Percentiles rank a stretch among this genome's conserved stretches.
phyloP scores from a whole-genome alignment of 2,329 filamentous ascomycete genomes.

The Calonectria pteridis region DNA sequence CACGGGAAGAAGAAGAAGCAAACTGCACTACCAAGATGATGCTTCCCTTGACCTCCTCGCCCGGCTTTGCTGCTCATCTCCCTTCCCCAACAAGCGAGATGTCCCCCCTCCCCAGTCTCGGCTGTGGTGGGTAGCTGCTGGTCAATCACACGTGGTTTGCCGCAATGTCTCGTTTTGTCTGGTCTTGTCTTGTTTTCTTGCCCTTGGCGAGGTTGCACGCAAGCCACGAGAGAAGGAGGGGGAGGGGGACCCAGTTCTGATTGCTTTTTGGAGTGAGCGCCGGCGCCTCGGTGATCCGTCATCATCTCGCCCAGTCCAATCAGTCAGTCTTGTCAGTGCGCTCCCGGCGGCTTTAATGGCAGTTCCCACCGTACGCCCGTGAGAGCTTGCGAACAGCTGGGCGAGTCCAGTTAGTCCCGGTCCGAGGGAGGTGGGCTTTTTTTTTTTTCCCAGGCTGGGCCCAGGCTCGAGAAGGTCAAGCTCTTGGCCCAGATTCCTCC shows the following conservation, averaged over 20 bases:
- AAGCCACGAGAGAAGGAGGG: neutral
- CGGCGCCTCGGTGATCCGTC: neutral
- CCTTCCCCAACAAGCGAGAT: neutral
- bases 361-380: slow-evolving; percentile 1
- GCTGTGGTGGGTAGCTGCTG: slow-evolving; percentile 6
- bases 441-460: neutral
- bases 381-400: neutral
- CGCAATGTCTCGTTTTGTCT: neutral
- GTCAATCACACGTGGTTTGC: slow-evolving; percentile 11
- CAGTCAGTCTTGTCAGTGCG: neutral
- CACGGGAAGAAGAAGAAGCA: neutral
- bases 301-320: too few species aligned
- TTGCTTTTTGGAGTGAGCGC: neutral
- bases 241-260: neutral
- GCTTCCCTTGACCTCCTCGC: neutral
- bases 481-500: neutral
- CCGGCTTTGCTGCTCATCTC: neutral
- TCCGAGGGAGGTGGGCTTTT: neutral
- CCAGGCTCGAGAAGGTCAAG: neutral
- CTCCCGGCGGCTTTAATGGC: slow-evolving; percentile 4
- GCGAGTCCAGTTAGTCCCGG: neutral
- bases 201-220: neutral
- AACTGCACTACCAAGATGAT: neutral
- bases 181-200: neutral
- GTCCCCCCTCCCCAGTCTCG: neutral